A percentile compares a stretch with the other conserved stretches of the same genome.
These are phyloP conservation scores for Thermothielavioides terrestris DNA, from an alignment of 495 filamentous ascomycete species.

Conservation along the genomic window DNA sequence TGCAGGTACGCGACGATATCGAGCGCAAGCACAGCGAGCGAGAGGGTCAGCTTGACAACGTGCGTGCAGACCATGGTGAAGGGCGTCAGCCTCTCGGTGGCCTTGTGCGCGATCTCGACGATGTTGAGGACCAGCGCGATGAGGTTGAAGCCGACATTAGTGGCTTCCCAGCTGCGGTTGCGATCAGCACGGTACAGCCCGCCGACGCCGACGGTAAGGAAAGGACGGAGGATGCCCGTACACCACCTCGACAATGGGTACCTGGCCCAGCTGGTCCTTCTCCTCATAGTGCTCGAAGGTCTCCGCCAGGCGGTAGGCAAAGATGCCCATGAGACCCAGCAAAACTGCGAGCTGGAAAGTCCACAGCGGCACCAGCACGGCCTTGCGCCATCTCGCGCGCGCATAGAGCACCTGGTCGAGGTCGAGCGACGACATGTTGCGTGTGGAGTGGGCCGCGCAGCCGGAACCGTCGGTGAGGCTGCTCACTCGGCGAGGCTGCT, in stretches of 20 bases:
- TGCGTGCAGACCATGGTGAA: conserved; percentile 37
- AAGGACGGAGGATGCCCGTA: conserved; percentile 22
- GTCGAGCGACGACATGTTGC: conserved; percentile 20
- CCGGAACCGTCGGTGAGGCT: not conserved
- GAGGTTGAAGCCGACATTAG: conserved; percentile 36
- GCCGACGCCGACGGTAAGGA: not conserved
- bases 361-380: conserved; percentile 35
- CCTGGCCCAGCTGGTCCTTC: conserved; percentile 23
- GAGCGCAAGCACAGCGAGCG: conserved; percentile 35
- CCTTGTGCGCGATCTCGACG: conserved; percentile 32
- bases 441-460: not conserved
- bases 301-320: conserved; percentile 38
- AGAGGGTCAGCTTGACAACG: conserved; percentile 35
- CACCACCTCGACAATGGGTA: conserved; percentile 40
- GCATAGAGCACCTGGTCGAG: conserved; percentile 37
- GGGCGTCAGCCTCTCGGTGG: conserved; percentile 38
- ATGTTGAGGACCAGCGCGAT: conserved; percentile 34
- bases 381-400: conserved; percentile 36
- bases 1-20: conserved; percentile 35
- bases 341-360: conserved; percentile 30
- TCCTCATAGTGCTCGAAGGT: conserved; percentile 34
- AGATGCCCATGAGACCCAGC: conserved; percentile 37
- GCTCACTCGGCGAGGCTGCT: not conserved
- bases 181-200: too few species aligned
- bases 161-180: conserved; percentile 35